Base-by-base conservation (phyloP, 257 asterid species). In the Dorcoceras hygrometricum region DNA sequence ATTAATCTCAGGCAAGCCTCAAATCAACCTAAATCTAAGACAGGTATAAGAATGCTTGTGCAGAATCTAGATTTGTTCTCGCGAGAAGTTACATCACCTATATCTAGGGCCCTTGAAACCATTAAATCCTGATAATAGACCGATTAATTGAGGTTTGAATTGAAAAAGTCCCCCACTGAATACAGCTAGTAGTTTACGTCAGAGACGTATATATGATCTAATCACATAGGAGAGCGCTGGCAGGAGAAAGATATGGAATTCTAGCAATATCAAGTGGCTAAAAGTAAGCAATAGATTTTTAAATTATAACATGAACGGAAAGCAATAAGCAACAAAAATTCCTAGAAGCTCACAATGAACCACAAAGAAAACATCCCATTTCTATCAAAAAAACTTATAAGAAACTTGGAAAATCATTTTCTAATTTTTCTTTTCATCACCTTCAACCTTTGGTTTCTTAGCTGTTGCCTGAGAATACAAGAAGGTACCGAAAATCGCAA, bases 401-500 rank as follows among this genome's bases (percentile, higher is more conserved):
- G 53, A 70, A 22, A 20, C 12, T 4, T 0, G 63, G 63, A 65
- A 60, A 24, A 64, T 34, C 51, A 71, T 61, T 39, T 19, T 55
- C 80, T 86, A 83, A 14, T 82, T 66, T 83, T 85, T 68, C 83
- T 84, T 80, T 58, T 82, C 88, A 63, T 64, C 82, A 62, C 46
- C 84, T 71, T 63, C 85, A 53, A 78, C 66, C 85, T 84, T 86
- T 7, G 85, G 83, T 70, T 89, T 91, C 66, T 91, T 91, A 43
- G 82, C 89, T 0, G 96, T 84, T 0, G 91, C 95, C 84, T 92
- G 98, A 0, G 97, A 84, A 73, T 92, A 92, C 84, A 90, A 72
- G 86, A 90, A 90, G 20, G 97, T 90, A 20, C 97, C 96, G 1
- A 90, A 81, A 29, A 90, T 82, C 0, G 96, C 97, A 43, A 90